phyloP scores from a whole-genome alignment of 495 filamentous ascomycete genomes.

The Hamigera avellanea region DNA sequence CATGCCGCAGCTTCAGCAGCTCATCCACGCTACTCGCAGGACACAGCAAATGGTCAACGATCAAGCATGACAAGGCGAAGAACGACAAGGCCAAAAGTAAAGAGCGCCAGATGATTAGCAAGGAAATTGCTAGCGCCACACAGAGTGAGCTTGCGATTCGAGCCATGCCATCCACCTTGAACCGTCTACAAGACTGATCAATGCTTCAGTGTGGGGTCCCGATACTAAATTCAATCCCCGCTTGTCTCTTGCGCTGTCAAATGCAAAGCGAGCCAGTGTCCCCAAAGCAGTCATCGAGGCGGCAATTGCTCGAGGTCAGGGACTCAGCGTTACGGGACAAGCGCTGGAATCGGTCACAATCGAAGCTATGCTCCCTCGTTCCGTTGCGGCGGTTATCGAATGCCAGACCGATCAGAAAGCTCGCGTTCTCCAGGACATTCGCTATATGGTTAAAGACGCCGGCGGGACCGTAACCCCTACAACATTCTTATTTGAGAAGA shows the following conservation, averaged over 20 bases:
- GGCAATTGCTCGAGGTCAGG: conserved; percentile 80
- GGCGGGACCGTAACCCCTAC: conserved; percentile 62
- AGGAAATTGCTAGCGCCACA: conserved; percentile 42
- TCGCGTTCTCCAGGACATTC: conserved; percentile 60
- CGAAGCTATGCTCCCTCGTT: conserved; percentile 71
- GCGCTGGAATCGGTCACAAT: conserved; percentile 63
- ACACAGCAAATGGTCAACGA: conserved; percentile 90
- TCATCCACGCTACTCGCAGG: conserved; percentile 45
- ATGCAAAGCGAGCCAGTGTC: conserved; percentile 76
- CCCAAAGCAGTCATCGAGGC: conserved; percentile 74
- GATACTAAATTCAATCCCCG: conserved; percentile 62
- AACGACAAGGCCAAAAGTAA: conserved; percentile 51
- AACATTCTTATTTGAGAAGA: conserved; percentile 73
- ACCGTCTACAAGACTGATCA: conserved; percentile 1
- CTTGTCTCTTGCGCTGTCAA: conserved; percentile 56
- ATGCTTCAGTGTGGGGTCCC: conserved; percentile 44
- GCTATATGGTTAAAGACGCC: conserved; percentile 50
- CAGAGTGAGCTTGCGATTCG: conserved; percentile 37
- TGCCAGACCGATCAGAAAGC: conserved; percentile 73
- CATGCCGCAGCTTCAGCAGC: conserved; percentile 37
- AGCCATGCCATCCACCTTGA: no score
- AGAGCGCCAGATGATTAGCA: conserved; percentile 34
- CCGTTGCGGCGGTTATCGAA: conserved; percentile 71
- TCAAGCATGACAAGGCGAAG: conserved; percentile 84
- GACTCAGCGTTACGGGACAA: conserved; percentile 57